Conservation (phyloP, 441 rosid species). For the Jatropha multifida region DNA sequence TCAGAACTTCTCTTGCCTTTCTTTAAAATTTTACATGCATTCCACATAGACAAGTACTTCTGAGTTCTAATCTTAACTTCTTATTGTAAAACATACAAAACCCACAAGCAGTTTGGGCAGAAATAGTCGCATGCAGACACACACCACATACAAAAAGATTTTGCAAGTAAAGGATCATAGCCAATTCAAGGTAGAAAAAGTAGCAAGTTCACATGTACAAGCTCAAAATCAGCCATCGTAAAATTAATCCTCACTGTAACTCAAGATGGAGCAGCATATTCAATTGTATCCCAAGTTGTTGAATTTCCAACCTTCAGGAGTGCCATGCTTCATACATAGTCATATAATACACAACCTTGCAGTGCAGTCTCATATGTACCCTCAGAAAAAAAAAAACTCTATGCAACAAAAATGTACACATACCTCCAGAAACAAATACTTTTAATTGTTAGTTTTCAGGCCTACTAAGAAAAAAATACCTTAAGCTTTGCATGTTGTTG, state of each 20-base stretch:
- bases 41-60: not conserved
- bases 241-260: not conserved
- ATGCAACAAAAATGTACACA: not conserved
- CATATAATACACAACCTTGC: not conserved
- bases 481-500: too few species aligned
- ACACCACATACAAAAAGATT: not conserved
- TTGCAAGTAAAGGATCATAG: not conserved
- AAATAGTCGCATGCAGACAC: not conserved
- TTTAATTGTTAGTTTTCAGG: too few species aligned
- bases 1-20: not conserved
- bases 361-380: not conserved
- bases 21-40: not conserved
- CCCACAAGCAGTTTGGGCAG: not conserved
- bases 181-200: not conserved
- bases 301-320: not conserved
- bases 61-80: not conserved
- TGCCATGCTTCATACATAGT: too few species aligned
- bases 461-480: too few species aligned
- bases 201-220: not conserved
- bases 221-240: not conserved
- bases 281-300: not conserved
- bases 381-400: not conserved
- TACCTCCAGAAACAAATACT: not conserved
- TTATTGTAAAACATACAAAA: not conserved
- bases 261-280: not conserved